phyloP scores from a whole-genome alignment of 2,329 filamentous ascomycete genomes.

The Tolypocladium album region DNA sequence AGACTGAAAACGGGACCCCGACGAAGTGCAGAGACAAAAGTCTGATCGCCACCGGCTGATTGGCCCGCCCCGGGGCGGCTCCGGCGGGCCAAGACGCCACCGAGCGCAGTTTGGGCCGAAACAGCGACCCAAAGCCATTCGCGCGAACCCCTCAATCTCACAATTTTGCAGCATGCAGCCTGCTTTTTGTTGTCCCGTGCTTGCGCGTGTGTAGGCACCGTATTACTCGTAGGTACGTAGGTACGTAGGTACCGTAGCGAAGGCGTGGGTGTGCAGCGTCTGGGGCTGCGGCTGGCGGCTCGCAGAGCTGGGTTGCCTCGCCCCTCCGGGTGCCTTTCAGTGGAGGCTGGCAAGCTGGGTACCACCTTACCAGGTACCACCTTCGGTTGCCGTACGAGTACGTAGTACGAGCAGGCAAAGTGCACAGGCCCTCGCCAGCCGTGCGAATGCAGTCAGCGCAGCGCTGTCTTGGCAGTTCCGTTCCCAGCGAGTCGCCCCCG shows the following conservation, averaged over 20 bases:
- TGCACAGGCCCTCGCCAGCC: no score
- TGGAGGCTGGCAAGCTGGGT: no score
- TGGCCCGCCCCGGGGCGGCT: constrained; percentile 14
- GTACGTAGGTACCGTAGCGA: no score
- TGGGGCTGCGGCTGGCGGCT: background rate
- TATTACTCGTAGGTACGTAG: no score
- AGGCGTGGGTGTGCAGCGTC: background rate
- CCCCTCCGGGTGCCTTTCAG: no score
- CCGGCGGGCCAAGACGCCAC: constrained; percentile 6
- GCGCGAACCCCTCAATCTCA: background rate
- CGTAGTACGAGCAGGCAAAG: no score
- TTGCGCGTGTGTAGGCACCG: background rate
- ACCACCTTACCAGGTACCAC: no score
- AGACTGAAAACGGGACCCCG: constrained; percentile 9
- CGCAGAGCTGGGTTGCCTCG: no score
- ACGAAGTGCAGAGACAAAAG: constrained; percentile 12
- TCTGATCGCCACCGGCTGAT: constrained; percentile 24
- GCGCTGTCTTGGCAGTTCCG: background rate
- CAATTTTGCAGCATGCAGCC: background rate
- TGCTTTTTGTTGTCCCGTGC: background rate
- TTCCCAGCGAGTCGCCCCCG: background rate
- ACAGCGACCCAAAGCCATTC: constrained; percentile 4
- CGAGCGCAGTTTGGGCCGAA: constrained; percentile 12
- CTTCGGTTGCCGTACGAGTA: no score
- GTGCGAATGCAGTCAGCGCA: no score